A percentile compares a stretch with the other conserved stretches of the same genome.
phyloP scores from a whole-genome alignment of 2,329 filamentous ascomycete genomes.

The Aspergillus caelatus region DNA sequence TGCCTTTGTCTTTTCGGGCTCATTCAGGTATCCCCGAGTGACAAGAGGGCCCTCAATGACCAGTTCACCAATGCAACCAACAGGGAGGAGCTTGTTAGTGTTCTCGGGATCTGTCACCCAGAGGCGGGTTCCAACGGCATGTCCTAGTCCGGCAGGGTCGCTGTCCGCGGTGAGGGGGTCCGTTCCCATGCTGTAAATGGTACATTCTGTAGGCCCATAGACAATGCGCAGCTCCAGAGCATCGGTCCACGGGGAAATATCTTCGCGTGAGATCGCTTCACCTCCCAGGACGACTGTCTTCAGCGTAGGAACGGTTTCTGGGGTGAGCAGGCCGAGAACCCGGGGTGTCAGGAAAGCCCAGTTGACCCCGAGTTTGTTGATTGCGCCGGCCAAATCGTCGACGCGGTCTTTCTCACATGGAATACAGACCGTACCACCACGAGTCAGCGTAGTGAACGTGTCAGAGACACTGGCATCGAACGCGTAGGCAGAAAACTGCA shows the following conservation, averaged over 20 bases:
- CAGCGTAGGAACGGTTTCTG: background rate
- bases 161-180: background rate
- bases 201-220: constrained; percentile 11
- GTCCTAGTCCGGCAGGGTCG: constrained; percentile 5
- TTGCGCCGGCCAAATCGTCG: background rate
- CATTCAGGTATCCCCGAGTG: constrained; percentile 16
- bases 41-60: constrained; percentile 9
- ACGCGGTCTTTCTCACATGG: constrained; percentile 2
- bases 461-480: constrained; percentile 4
- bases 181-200: background rate
- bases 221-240: background rate
- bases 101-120: constrained; percentile 7
- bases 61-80: constrained; percentile 8
- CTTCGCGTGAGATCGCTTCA: background rate
- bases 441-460: constrained; percentile 1
- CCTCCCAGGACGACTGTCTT: constrained; percentile 2
- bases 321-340: constrained; percentile 1
- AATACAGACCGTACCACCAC: constrained; percentile 2
- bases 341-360: constrained; percentile 4
- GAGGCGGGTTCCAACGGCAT: constrained; percentile 2
- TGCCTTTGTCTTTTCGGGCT: constrained; percentile 15
- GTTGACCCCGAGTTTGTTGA: background rate
- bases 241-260: constrained; percentile 2
- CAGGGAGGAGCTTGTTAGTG: background rate
- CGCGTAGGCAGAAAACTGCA: constrained; percentile 7